phyloP scores from a whole-genome alignment of 208 protist species.

The Porcisia deanei region DNA sequence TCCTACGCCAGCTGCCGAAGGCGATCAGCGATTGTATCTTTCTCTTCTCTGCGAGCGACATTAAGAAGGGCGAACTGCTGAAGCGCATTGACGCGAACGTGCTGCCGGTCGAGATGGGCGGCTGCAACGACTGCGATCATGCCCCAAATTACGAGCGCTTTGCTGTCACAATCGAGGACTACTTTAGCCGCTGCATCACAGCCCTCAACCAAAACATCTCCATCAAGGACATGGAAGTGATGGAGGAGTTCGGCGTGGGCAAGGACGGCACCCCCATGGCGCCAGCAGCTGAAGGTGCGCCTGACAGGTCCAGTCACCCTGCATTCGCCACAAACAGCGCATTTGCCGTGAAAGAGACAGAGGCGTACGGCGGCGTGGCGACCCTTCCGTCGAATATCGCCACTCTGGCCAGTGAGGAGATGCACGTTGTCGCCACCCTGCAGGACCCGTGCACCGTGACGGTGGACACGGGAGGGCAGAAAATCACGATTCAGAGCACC shows the following conservation, averaged over 20 bases:
- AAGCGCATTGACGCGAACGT: conserved; percentile 61
- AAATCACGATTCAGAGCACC: conserved; percentile 16
- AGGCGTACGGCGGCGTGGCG: neutral
- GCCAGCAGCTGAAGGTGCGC: neutral
- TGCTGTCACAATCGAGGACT: conserved; percentile 46
- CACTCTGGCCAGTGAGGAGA: conserved; percentile 18
- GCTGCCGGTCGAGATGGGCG: conserved; percentile 67
- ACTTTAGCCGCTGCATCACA: conserved; percentile 49
- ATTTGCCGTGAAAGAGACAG: too few relatives aligned
- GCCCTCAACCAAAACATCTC: conserved; percentile 35
- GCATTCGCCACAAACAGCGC: too few relatives aligned
- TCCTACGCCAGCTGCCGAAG: conserved; percentile 62
- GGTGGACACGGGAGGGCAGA: conserved; percentile 13
- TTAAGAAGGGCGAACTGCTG: conserved; percentile 49
- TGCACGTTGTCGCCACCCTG: conserved; percentile 23
- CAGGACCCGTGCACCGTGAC: conserved; percentile 15
- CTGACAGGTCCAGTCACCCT: neutral
- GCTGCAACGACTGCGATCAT: conserved; percentile 69
- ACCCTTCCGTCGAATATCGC: neutral
- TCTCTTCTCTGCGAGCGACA: conserved; percentile 57
- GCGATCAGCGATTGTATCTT: conserved; percentile 66
- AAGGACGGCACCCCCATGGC: conserved; percentile 29
- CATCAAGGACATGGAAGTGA: conserved; percentile 73
- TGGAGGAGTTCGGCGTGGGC: conserved; percentile 58
- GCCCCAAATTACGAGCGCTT: conserved; percentile 54